These are phyloP conservation scores for Neopestalotiopsis sp. DNA, from an alignment of 2,329 filamentous ascomycete genomes.

Conservation along the genomic window DNA sequence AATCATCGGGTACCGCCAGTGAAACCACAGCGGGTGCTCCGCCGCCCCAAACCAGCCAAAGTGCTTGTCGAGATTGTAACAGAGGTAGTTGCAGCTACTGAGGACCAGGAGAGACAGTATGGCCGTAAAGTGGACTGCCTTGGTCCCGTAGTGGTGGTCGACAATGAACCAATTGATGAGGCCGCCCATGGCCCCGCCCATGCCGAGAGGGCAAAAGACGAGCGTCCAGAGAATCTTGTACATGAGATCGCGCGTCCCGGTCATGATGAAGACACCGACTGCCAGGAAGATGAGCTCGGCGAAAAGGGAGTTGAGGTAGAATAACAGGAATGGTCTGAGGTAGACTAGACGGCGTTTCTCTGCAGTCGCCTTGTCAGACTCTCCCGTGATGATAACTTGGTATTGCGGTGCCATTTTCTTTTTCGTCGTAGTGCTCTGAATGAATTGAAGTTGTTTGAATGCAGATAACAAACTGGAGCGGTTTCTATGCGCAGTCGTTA, in stretches of 20 bases:
- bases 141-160: background rate
- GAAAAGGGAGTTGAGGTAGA: constrained; percentile 3
- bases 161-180: background rate
- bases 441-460: background rate
- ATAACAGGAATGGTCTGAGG: background rate
- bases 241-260: background rate
- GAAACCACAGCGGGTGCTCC: background rate
- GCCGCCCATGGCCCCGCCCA: constrained; percentile 1
- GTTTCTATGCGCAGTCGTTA: too few species aligned
- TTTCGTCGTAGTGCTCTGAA: background rate
- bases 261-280: constrained; percentile 1
- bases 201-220: background rate
- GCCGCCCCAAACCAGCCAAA: background rate
- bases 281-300: background rate
- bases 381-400: background rate
- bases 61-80: background rate
- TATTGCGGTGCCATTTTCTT: background rate
- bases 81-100: constrained; percentile 5
- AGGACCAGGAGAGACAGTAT: background rate
- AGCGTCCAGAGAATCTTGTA: background rate
- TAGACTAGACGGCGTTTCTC: background rate
- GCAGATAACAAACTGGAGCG: too few species aligned
- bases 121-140: background rate
- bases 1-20: background rate
- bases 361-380: background rate